A percentile compares a stretch with the other conserved stretches of the same genome.
Evolutionary conservation across 2,329 filamentous ascomycete species (phyloP).

Genomic region (Rhexocercosporidium sp.): DNA sequence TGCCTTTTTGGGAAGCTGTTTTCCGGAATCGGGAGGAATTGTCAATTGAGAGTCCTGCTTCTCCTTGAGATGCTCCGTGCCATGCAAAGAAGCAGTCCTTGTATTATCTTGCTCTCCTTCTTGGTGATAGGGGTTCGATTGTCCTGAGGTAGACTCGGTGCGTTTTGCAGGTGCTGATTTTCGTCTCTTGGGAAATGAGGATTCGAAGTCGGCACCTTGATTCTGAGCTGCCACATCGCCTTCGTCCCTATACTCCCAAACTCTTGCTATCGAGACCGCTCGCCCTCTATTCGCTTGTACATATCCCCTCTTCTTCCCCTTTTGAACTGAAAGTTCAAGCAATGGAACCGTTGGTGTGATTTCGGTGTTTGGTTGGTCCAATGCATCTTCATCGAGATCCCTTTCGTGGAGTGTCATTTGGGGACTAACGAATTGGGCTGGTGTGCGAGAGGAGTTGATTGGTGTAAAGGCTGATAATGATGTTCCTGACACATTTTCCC

Average conservation of each 20-base stretch:
- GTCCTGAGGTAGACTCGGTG: constrained; percentile 13
- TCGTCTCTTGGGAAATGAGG: constrained; percentile 24
- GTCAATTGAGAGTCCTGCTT: constrained; percentile 22
- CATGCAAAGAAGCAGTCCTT: neutral
- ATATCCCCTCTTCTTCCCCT: constrained; percentile 20
- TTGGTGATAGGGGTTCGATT: constrained; percentile 2
- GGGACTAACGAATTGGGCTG: constrained; percentile 25
- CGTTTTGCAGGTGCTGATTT: constrained; percentile 27
- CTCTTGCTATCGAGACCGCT: constrained; percentile 23
- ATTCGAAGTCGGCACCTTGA: constrained; percentile 10
- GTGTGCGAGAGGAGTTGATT: constrained; percentile 25
- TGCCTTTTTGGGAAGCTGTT: constrained; percentile 17
- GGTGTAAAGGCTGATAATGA: constrained; percentile 31
- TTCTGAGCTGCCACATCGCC: constrained; percentile 24
- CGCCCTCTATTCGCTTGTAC: constrained; percentile 17
- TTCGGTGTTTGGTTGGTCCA: constrained; percentile 27
- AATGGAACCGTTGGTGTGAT: too few species aligned
- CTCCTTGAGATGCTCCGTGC: neutral
- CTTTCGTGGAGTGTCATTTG: constrained; percentile 21
- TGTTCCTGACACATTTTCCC: neutral
- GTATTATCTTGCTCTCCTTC: neutral
- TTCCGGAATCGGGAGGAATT: constrained; percentile 25
- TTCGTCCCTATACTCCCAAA: constrained; percentile 31
- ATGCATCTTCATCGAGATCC: constrained; percentile 16
- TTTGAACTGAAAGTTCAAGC: constrained; percentile 5